Conservation (phyloP, 148 eudicot genomes). For the Chenopodium suecicum region DNA sequence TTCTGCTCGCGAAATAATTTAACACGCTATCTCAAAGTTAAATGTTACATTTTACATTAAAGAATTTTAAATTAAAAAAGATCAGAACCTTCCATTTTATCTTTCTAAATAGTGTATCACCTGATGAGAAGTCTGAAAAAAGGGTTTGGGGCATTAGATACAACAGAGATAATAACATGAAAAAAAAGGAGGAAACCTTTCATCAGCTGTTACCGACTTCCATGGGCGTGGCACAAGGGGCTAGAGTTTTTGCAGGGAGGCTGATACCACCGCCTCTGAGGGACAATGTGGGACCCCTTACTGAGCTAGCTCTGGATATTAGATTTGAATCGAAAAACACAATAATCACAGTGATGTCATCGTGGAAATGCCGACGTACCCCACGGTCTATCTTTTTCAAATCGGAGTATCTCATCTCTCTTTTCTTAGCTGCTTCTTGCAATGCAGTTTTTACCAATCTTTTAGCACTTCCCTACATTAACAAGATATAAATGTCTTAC, state of each 20-base stretch:
- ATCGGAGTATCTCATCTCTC: slow-evolving; percentile 74
- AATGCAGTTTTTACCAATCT: slow-evolving; percentile 54
- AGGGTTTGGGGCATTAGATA: slow-evolving; percentile 26
- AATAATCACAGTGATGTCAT: slow-evolving; percentile 59
- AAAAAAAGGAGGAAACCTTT: background rate
- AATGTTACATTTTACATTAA: slow-evolving; percentile 33
- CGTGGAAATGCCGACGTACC: slow-evolving; percentile 67
- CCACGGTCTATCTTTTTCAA: slow-evolving; percentile 68
- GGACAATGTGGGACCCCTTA: slow-evolving; percentile 48
- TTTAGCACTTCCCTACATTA: slow-evolving; percentile 55
- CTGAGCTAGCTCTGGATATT: slow-evolving; percentile 43
- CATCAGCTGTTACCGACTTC: slow-evolving; percentile 29
- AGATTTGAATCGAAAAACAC: slow-evolving; percentile 56
- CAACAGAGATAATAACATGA: slow-evolving; percentile 23
- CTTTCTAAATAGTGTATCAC: slow-evolving; percentile 27
- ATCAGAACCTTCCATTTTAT: slow-evolving; percentile 28
- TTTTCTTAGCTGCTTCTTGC: slow-evolving; percentile 65
- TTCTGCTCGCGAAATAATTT: slow-evolving; percentile 28
- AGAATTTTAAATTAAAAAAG: slow-evolving; percentile 28
- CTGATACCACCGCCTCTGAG: slow-evolving; percentile 50
- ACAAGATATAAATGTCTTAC: slow-evolving; percentile 6
- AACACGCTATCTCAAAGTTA: slow-evolving; percentile 22
- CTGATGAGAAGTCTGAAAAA: slow-evolving; percentile 24
- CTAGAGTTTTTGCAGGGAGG: slow-evolving; percentile 40
- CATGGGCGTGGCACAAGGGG: slow-evolving; percentile 35